These are phyloP conservation scores for Wallacemonas collosoma DNA, from an alignment of 208 protist genomes.

Conservation along the genomic window DNA sequence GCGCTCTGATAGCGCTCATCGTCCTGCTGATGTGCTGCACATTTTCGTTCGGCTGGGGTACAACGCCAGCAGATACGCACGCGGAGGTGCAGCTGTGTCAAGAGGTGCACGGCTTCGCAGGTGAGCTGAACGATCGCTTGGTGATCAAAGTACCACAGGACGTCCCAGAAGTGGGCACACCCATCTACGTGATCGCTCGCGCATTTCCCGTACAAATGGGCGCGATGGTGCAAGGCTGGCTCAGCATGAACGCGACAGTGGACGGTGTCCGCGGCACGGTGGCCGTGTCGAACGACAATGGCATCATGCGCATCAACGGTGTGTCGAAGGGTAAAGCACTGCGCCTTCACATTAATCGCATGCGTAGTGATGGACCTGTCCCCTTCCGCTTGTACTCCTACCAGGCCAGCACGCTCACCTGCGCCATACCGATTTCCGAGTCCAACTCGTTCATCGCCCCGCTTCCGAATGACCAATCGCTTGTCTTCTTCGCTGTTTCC, in stretches of 20 bases:
- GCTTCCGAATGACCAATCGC: conserved; percentile 34
- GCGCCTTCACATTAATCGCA: conserved; percentile 54
- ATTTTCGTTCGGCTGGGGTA: not conserved
- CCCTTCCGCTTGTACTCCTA: conserved; percentile 85
- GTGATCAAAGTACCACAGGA: conserved; percentile 41
- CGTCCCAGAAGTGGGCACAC: conserved; percentile 34
- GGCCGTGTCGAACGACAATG: conserved; percentile 50
- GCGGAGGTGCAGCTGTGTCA: conserved; percentile 42
- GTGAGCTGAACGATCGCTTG: conserved; percentile 65
- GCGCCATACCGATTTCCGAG: conserved; percentile 60
- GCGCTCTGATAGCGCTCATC: not conserved
- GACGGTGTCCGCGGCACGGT: conserved; percentile 37
- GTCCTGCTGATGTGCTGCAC: not conserved
- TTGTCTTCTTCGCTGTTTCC: conserved; percentile 60
- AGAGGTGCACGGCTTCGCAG: conserved; percentile 73
- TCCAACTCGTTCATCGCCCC: conserved; percentile 51
- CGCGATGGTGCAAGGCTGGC: conserved; percentile 34
- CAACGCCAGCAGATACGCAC: not conserved
- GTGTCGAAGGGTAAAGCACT: conserved; percentile 58
- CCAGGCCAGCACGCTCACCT: conserved; percentile 66
- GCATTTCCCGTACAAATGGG: conserved; percentile 45
- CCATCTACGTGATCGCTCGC: conserved; percentile 61
- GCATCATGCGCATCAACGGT: conserved; percentile 51
- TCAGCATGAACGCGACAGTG: conserved; percentile 72
- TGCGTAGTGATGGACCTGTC: conserved; percentile 51